Conservation (phyloP, 192 early-diverging fungal species). For the Gigaspora rosea region DNA sequence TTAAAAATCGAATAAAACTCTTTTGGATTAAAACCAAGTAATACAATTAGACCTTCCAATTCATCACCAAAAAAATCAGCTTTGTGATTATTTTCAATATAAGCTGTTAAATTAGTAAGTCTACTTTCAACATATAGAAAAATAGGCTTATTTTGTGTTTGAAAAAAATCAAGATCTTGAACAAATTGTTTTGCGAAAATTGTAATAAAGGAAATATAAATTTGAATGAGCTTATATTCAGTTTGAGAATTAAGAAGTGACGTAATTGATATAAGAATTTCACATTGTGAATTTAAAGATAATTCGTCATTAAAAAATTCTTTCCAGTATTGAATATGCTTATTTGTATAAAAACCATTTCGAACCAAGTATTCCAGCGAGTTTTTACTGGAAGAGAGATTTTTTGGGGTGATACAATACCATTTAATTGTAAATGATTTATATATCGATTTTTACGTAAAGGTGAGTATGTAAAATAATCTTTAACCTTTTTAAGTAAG, state of each 20-base stretch:
- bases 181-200: background rate
- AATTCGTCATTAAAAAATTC: conserved; percentile 16
- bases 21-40: no score
- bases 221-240: conserved; percentile 1
- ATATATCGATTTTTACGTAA: background rate
- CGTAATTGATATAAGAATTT: background rate
- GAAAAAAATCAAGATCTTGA: background rate
- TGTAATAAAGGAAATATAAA: background rate
- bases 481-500: conserved; percentile 3
- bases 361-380: background rate
- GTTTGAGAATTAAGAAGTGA: background rate
- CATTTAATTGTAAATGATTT: background rate
- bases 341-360: conserved; percentile 2
- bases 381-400: background rate
- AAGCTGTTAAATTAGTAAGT: background rate
- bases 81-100: background rate
- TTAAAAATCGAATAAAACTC: no score
- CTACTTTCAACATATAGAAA: background rate
- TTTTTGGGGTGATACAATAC: background rate
- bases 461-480: background rate
- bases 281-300: background rate
- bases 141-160: background rate
- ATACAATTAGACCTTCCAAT: background rate
- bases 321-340: conserved; percentile 3
- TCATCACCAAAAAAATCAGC: background rate